Evolutionary conservation across 2,329 filamentous ascomycete species (phyloP).

Genomic region (Cytospora piceae): DNA sequence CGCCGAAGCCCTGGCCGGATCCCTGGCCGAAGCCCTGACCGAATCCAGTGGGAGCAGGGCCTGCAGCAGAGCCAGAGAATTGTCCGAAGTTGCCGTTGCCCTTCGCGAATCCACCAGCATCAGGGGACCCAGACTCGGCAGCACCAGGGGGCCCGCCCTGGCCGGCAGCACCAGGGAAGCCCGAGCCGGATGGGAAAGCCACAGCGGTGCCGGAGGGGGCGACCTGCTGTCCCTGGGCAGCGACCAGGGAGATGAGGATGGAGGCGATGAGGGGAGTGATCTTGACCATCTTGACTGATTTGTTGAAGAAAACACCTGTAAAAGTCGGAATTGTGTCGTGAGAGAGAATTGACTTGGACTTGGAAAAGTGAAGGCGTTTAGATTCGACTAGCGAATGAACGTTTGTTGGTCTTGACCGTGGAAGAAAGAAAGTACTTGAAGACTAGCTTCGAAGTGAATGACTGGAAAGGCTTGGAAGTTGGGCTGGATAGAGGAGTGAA

Average conservation of each 20-base stretch:
- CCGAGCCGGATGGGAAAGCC: constrained; percentile 24
- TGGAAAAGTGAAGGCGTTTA: constrained; percentile 17
- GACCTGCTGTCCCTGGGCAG: constrained; percentile 19
- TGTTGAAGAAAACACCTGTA: background rate
- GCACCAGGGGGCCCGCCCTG: constrained; percentile 10
- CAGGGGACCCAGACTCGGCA: constrained; percentile 6
- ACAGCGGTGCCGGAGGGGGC: constrained; percentile 16
- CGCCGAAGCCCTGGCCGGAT: constrained; percentile 14
- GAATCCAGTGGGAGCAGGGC: background rate
- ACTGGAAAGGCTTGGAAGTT: constrained; percentile 26
- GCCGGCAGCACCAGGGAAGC: background rate
- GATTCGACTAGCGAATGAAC: constrained; percentile 30
- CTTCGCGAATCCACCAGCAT: constrained; percentile 11
- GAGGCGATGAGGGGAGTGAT: constrained; percentile 29
- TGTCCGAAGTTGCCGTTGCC: background rate
- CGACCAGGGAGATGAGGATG: constrained; percentile 26
- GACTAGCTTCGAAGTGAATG: constrained; percentile 30
- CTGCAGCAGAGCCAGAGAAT: background rate
- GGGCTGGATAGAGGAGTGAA: constrained; percentile 28
- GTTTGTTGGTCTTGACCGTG: constrained; percentile 21
- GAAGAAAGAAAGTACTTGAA: constrained; percentile 28
- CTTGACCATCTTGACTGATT: constrained; percentile 31
- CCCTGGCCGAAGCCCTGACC: constrained; percentile 11
- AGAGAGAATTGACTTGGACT: background rate
- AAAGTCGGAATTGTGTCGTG: background rate